A percentile compares a stretch with the other conserved stretches of the same genome.
Evolutionary conservation across 2,329 filamentous ascomycete species (phyloP).

Genomic region (Chalaropsis thielavioides): DNA sequence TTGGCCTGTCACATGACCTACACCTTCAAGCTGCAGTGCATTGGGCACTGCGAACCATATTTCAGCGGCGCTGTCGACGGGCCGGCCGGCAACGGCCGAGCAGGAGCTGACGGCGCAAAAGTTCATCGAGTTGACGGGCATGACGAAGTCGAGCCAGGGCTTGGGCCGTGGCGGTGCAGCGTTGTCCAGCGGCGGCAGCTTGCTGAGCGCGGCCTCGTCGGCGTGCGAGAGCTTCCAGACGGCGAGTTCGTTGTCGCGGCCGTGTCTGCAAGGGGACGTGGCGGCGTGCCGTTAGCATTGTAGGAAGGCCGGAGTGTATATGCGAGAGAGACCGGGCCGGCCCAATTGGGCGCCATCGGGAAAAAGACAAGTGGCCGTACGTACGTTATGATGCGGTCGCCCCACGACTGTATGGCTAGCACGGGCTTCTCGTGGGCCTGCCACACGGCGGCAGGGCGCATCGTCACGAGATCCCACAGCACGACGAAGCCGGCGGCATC

Average conservation of each 20-base stretch:
- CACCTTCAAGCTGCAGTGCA: constrained; percentile 55
- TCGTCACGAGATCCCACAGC: constrained; percentile 69
- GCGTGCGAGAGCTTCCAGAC: constrained; percentile 60
- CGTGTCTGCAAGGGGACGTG: too few relatives aligned
- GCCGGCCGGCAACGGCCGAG: constrained; percentile 24
- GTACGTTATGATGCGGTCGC: constrained; percentile 68
- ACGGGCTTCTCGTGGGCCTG: constrained; percentile 66
- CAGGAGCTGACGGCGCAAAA: constrained; percentile 75
- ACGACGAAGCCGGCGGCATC: constrained; percentile 85
- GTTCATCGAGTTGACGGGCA: constrained; percentile 86
- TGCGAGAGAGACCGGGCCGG: too few relatives aligned
- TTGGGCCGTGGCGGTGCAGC: constrained; percentile 36
- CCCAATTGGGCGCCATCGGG: too few relatives aligned
- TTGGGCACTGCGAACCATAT: constrained; percentile 70
- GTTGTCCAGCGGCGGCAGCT: constrained; percentile 54
- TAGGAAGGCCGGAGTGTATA: too few relatives aligned
- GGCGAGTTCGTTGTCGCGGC: constrained; percentile 71
- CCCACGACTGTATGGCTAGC: constrained; percentile 60
- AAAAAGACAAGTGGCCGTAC: constrained; percentile 25
- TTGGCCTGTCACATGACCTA: constrained; percentile 29
- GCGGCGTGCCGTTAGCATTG: too few relatives aligned
- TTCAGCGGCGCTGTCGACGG: constrained; percentile 24
- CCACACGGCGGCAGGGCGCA: constrained; percentile 75
- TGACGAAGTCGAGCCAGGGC: constrained; percentile 73
- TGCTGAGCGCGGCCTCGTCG: constrained; percentile 52